These are phyloP conservation scores for Drosera spatulata DNA, from an alignment of 179 eudicot species.

Conservation along the genomic window DNA sequence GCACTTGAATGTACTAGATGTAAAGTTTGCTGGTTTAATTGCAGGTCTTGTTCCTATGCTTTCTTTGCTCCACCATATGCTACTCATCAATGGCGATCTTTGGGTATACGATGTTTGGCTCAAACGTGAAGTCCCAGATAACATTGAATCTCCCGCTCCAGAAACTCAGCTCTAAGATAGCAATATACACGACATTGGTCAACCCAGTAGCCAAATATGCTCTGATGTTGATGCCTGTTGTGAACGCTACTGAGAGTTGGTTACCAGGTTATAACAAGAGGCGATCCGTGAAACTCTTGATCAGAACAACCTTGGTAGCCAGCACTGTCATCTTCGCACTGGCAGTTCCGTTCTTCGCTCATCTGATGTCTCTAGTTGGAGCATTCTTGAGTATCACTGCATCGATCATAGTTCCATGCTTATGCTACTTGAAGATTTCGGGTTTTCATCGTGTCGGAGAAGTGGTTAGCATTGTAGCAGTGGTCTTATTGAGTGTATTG, in stretches of 20 bases:
- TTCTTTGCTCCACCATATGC: slow-evolving; percentile 43
- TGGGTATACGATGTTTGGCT: slow-evolving; percentile 82
- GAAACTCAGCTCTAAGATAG: slow-evolving; percentile 44
- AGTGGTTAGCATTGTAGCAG: slow-evolving; percentile 15
- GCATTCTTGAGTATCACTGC: slow-evolving; percentile 67
- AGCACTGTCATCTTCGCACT: slow-evolving; percentile 57
- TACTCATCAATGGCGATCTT: slow-evolving; percentile 63
- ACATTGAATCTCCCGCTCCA: slow-evolving; percentile 54
- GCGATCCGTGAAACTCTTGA: slow-evolving; percentile 18
- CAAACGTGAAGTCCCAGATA: slow-evolving; percentile 48
- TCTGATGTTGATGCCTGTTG: slow-evolving; percentile 60
- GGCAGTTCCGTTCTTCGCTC: slow-evolving; percentile 58
- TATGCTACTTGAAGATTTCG: slow-evolving; percentile 67
- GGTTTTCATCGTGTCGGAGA: slow-evolving; percentile 25
- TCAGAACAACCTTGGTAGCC: slow-evolving; percentile 38
- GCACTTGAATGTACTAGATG: too few species aligned
- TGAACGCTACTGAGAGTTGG: slow-evolving; percentile 39
- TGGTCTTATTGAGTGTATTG: slow-evolving; percentile 26
- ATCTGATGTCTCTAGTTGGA: slow-evolving; percentile 72
- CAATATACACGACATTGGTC: slow-evolving; percentile 63
- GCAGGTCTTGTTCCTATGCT: slow-evolving; percentile 63
- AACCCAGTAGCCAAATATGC: slow-evolving; percentile 76
- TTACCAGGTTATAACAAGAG: slow-evolving; percentile 22
- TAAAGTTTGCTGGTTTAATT: not conserved
- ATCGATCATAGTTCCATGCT: slow-evolving; percentile 52